Conservation (phyloP, 2,329 filamentous ascomycete genomes). For the Aspergillus sp. region DNA sequence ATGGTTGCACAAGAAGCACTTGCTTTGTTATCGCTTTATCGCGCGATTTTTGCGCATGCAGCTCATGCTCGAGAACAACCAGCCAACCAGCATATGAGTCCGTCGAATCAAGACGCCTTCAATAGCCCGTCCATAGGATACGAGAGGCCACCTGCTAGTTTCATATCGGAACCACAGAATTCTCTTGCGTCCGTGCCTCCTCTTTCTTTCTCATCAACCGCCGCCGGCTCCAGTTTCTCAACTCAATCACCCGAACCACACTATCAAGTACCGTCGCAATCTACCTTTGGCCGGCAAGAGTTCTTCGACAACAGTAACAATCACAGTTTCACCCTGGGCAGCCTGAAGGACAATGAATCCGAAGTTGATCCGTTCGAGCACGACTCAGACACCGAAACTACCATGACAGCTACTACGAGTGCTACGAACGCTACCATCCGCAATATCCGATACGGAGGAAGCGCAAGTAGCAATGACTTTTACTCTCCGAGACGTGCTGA, state of each 20-base stretch:
- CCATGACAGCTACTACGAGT: slow-evolving; percentile 25
- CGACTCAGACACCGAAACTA: slow-evolving; percentile 34
- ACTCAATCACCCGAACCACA: slow-evolving; percentile 18
- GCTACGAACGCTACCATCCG: slow-evolving; percentile 28
- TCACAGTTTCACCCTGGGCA: slow-evolving; percentile 28
- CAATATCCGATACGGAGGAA: slow-evolving; percentile 30
- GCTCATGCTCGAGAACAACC: neutral
- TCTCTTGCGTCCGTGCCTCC: slow-evolving; percentile 17
- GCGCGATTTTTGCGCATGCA: slow-evolving; percentile 1
- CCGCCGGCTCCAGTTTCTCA: slow-evolving; percentile 21
- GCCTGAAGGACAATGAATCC: slow-evolving; percentile 25
- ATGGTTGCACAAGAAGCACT: slow-evolving; percentile 35
- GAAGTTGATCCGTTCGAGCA: slow-evolving; percentile 22
- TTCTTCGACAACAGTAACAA: slow-evolving; percentile 9
- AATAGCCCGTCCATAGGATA: neutral
- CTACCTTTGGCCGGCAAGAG: slow-evolving; percentile 13
- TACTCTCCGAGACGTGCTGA: slow-evolving; percentile 26
- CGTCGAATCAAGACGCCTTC: neutral
- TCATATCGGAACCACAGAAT: neutral
- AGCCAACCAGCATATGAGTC: neutral
- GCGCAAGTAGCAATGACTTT: slow-evolving; percentile 11
- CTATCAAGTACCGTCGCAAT: slow-evolving; percentile 8
- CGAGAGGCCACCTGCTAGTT: neutral
- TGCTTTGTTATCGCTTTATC: slow-evolving; percentile 21
- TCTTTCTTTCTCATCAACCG: slow-evolving; percentile 26